Conservation (phyloP, 805 yeast species). For the Saccharomycopsis synnaedendra region DNA sequence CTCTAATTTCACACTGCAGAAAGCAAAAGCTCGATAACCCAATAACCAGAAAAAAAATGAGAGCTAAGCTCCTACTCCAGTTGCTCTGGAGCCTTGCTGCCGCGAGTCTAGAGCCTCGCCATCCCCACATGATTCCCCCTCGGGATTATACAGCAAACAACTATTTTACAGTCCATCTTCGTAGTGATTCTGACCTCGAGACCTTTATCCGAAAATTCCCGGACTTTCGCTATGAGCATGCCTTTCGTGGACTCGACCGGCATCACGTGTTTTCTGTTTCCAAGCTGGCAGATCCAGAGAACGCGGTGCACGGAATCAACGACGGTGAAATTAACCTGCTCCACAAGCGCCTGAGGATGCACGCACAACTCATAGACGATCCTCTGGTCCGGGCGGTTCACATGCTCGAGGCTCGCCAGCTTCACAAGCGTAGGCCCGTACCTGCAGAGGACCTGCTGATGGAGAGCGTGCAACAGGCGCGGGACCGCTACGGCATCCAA, state of each 20-base stretch:
- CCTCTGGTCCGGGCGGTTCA: conserved; percentile 37
- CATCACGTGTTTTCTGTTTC: conserved; percentile 56
- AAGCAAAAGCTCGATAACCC: too few species aligned
- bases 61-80: too few species aligned
- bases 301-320: conserved; percentile 11
- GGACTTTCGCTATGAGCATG: conserved; percentile 51
- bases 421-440: conserved; percentile 51
- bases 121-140: conserved; percentile 21
- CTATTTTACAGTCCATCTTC: conserved; percentile 55
- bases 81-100: too few species aligned
- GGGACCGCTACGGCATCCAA: conserved; percentile 43
- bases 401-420: conserved; percentile 37
- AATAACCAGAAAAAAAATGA: too few species aligned
- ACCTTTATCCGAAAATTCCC: conserved; percentile 31
- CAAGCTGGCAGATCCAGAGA: conserved; percentile 20
- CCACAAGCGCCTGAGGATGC: conserved; percentile 8
- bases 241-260: conserved; percentile 45
- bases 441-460: conserved; percentile 33
- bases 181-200: conserved; percentile 20
- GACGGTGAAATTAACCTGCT: conserved; percentile 10
- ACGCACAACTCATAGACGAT: conserved; percentile 16
- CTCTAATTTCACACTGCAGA: too few species aligned
- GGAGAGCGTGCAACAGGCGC: conserved; percentile 33
- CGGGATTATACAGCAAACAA: conserved; percentile 40
- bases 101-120: background rate